phyloP scores from a whole-genome alignment of 805 yeast genomes.

The Candida railenensis region DNA sequence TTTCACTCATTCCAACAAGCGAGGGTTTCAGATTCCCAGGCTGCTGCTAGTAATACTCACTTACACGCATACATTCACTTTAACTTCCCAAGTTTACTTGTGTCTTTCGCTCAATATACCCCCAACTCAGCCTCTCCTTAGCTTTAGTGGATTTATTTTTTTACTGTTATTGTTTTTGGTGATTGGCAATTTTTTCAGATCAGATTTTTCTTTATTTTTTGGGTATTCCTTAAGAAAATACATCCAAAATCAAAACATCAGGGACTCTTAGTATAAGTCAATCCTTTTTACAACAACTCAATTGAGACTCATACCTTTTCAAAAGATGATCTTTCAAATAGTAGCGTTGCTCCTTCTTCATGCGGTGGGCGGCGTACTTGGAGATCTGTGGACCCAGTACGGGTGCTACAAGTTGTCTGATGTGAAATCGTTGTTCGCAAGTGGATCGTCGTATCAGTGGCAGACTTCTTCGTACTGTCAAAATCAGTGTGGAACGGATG shows the following conservation, averaged over 20 bases:
- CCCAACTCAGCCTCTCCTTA: neutral
- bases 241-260: too few species aligned
- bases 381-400: slow-evolving; percentile 11
- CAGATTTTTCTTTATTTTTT: neutral
- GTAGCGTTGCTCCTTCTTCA: neutral
- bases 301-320: too few species aligned
- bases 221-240: too few species aligned
- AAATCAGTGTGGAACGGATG: slow-evolving; percentile 46
- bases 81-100: too few species aligned
- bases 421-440: slow-evolving; percentile 31
- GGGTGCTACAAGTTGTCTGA: slow-evolving; percentile 28
- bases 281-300: neutral
- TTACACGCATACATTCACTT: too few species aligned
- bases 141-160: neutral
- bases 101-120: neutral
- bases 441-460: slow-evolving; percentile 46
- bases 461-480: slow-evolving; percentile 64
- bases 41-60: too few species aligned
- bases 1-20: too few species aligned
- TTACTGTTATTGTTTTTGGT: neutral
- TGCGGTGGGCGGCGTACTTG: slow-evolving; percentile 1
- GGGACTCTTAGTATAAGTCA: neutral
- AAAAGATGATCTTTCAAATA: neutral
- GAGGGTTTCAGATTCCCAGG: too few species aligned
- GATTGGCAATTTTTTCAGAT: neutral